These are phyloP conservation scores for Tulasnella sp. DNA, from an alignment of 768 basidiomycete genomes.

Conservation along the genomic window DNA sequence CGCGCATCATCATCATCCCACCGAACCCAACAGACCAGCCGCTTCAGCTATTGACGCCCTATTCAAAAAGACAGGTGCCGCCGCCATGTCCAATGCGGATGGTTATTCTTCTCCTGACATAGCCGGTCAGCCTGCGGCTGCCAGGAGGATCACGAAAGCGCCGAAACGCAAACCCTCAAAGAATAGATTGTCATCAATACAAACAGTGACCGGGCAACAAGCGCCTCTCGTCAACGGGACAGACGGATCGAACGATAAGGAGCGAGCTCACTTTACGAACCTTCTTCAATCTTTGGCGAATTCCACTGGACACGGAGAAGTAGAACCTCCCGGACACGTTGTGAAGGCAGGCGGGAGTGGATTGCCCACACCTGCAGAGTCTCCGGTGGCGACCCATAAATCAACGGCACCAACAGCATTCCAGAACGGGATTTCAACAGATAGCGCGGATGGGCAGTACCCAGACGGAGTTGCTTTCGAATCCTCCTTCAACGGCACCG, in stretches of 20 bases:
- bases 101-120: constrained; percentile 4
- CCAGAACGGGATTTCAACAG: too few relatives aligned
- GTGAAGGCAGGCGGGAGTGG: background rate
- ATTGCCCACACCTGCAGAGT: constrained; percentile 12
- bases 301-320: background rate
- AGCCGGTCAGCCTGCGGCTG: background rate
- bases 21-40: background rate
- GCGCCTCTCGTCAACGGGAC: background rate
- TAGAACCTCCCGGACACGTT: background rate
- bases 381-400: background rate
- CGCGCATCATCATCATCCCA: background rate
- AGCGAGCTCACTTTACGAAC: background rate
- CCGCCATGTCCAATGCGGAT: background rate
- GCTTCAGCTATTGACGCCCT: constrained; percentile 11
- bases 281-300: constrained; percentile 5
- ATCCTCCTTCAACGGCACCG: background rate
- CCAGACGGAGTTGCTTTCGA: background rate
- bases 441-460: too few relatives aligned
- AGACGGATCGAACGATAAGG: background rate
- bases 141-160: background rate
- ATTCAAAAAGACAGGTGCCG: background rate
- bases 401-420: background rate
- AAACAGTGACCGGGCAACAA: background rate
- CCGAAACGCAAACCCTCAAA: background rate
- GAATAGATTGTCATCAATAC: background rate